phyloP scores from a whole-genome alignment of 2,329 filamentous ascomycete genomes.

The Rhynchosporium agropyri region DNA sequence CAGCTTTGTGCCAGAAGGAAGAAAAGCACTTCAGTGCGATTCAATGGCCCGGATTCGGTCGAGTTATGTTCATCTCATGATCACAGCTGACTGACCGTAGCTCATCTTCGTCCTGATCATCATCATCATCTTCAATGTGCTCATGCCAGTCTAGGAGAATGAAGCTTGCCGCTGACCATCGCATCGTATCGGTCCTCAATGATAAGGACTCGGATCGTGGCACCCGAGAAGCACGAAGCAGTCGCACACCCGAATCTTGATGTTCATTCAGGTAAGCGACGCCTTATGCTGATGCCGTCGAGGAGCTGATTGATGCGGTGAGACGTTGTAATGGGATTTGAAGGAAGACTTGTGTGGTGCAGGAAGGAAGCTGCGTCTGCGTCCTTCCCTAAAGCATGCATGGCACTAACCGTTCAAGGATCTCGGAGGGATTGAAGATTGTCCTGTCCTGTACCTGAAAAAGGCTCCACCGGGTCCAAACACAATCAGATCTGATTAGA shows the following conservation, averaged over 20 bases:
- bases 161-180: neutral
- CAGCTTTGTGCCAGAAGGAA: no score
- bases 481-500: conserved; percentile 16
- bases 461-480: conserved; percentile 20
- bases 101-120: no score
- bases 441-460: conserved; percentile 11
- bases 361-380: conserved; percentile 2
- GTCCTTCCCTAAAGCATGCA: conserved; percentile 13
- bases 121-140: neutral
- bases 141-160: neutral
- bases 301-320: neutral
- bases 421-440: conserved; percentile 5
- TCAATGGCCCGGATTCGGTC: no score
- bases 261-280: neutral
- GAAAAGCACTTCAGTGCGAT: no score
- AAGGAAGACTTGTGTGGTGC: neutral
- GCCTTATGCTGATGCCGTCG: neutral
- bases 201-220: neutral
- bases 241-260: neutral
- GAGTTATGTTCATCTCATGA: no score
- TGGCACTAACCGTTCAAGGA: conserved; percentile 5
- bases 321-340: neutral
- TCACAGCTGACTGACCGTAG: no score
- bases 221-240: neutral
- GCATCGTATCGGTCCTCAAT: neutral